A percentile compares a stretch with the other conserved stretches of the same genome.
phyloP scores from a whole-genome alignment of 441 rosid genomes.

The Erodium texanum region DNA sequence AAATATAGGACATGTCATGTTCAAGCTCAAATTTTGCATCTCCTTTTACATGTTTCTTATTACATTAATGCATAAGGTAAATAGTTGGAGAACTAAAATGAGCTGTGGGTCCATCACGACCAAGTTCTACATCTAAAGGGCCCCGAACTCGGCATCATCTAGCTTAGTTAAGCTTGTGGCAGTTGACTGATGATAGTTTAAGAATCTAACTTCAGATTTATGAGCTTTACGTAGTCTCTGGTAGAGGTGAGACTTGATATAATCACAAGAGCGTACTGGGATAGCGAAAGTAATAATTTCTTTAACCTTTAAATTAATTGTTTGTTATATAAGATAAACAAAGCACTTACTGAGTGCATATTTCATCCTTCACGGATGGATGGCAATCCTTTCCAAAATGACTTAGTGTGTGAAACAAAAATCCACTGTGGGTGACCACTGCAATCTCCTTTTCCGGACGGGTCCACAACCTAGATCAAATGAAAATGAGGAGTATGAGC shows the following conservation, averaged over 20 bases:
- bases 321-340: conserved; percentile 1
- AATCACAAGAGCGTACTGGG: background rate
- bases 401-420: conserved; percentile 47
- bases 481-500: background rate
- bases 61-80: background rate
- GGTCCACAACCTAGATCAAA: conserved; percentile 40
- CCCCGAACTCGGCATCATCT: background rate
- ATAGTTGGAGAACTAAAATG: background rate
- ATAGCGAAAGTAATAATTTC: background rate
- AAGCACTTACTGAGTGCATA: conserved; percentile 46
- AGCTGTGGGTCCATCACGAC: background rate
- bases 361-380: conserved; percentile 17
- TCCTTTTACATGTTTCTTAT: background rate
- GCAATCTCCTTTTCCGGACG: conserved; percentile 75
- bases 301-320: background rate
- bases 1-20: background rate
- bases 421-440: conserved; percentile 59
- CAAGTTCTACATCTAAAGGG: background rate
- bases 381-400: conserved; percentile 26
- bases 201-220: background rate
- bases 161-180: background rate
- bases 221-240: background rate
- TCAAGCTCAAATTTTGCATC: background rate
- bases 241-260: background rate
- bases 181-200: background rate